phyloP scores from a whole-genome alignment of 169 alveolate species.

The Plasmodium vivax region DNA sequence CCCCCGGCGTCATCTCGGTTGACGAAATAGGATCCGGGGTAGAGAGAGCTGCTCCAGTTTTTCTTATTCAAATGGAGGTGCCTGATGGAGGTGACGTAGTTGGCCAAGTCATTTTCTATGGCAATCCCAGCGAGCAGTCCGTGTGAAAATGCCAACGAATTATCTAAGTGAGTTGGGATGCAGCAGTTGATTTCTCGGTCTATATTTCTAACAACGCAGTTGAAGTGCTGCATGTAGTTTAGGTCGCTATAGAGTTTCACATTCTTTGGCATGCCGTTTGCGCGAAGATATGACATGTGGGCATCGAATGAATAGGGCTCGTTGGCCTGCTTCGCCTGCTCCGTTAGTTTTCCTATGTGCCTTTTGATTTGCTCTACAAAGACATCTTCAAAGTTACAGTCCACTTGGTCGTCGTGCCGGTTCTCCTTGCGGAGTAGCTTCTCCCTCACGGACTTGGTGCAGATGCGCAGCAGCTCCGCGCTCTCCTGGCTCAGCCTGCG shows the following conservation, averaged over 20 bases:
- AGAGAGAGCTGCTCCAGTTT: slow-evolving; percentile 55
- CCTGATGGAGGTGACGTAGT: slow-evolving; percentile 61
- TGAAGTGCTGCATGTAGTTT: slow-evolving; percentile 26
- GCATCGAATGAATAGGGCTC: slow-evolving; percentile 17
- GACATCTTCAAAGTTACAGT: slow-evolving; percentile 19
- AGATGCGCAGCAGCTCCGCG: slow-evolving; percentile 5
- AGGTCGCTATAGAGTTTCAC: slow-evolving; percentile 32
- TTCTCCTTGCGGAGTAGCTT: slow-evolving; percentile 35
- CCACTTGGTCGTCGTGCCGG: slow-evolving; percentile 34
- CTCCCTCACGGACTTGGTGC: slow-evolving; percentile 27
- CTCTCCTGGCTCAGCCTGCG: slow-evolving; percentile 7
- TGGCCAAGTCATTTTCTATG: slow-evolving; percentile 33
- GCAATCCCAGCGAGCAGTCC: slow-evolving; percentile 62
- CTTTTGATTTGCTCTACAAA: slow-evolving; percentile 25
- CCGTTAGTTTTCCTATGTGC: slow-evolving; percentile 27
- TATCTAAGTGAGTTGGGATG: slow-evolving; percentile 60
- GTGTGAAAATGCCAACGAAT: slow-evolving; percentile 53
- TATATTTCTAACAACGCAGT: slow-evolving; percentile 20
- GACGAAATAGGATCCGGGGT: slow-evolving; percentile 43
- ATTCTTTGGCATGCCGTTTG: background rate
- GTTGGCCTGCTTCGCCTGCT: slow-evolving; percentile 17
- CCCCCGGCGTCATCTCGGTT: background rate
- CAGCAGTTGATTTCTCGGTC: slow-evolving; percentile 32
- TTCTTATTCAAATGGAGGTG: slow-evolving; percentile 38
- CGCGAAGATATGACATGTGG: slow-evolving; percentile 14